Conservation (phyloP, 306 rosid genomes). For the Dicorynia guianensis region DNA sequence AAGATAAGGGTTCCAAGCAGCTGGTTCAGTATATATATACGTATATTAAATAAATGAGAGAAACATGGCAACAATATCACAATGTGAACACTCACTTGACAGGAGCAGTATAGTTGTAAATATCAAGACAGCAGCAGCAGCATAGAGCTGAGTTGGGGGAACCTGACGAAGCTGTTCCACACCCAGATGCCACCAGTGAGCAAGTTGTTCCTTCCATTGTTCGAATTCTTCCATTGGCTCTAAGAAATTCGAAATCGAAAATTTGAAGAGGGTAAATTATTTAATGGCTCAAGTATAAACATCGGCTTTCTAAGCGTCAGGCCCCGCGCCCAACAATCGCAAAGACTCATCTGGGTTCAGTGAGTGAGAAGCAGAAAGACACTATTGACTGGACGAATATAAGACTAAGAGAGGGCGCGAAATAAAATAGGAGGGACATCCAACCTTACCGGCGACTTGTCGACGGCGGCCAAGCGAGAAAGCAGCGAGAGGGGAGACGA, state of each 20-base stretch:
- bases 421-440: no score
- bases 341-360: not conserved
- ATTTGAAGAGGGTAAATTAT: not conserved
- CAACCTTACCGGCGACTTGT: no score
- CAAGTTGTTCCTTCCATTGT: slow-evolving; percentile 56
- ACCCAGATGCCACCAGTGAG: slow-evolving; percentile 45
- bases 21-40: no score
- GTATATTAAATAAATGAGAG: not conserved
- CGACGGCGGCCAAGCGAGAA: no score
- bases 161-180: slow-evolving; percentile 52
- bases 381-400: no score
- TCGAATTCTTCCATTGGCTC: slow-evolving; percentile 59
- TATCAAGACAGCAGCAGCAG: slow-evolving; percentile 56
- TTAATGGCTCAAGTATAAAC: not conserved
- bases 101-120: slow-evolving; percentile 60
- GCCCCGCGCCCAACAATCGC: not conserved
- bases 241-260: not conserved
- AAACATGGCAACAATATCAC: not conserved
- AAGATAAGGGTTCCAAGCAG: no score
- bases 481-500: no score
- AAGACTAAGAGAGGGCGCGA: no score
- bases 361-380: not conserved
- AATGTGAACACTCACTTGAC: slow-evolving; percentile 42
- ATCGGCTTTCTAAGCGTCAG: not conserved
- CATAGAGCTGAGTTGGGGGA: slow-evolving; percentile 69